Evolutionary conservation across 768 basidiomycete species (phyloP).

Genomic region (Porpolomopsis calyptriformis): DNA sequence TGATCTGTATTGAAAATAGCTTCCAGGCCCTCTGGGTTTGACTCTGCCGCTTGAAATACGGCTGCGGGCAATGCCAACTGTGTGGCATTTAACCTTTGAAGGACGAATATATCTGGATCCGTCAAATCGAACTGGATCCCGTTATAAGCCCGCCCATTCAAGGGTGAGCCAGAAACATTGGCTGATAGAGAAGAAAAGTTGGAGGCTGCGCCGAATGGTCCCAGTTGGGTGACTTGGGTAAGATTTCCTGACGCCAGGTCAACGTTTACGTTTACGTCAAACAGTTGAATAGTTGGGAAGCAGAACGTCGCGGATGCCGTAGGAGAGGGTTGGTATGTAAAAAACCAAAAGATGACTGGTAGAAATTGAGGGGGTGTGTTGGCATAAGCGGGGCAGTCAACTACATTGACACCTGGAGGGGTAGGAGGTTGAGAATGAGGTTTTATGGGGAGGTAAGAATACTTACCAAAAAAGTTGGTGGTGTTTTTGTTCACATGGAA

Average conservation of each 20-base stretch:
- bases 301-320: slow-evolving; percentile 38
- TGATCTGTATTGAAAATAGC: slow-evolving; percentile 27
- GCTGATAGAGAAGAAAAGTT: slow-evolving; percentile 30
- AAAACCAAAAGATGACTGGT: slow-evolving; percentile 51
- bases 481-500: slow-evolving; percentile 33
- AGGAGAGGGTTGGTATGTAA: slow-evolving; percentile 31
- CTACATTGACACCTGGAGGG: slow-evolving; percentile 21
- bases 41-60: slow-evolving; percentile 35
- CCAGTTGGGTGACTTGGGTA: slow-evolving; percentile 31
- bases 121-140: slow-evolving; percentile 40
- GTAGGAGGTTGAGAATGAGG: too few relatives aligned
- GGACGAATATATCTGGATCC: slow-evolving; percentile 30
- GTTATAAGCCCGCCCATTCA: slow-evolving; percentile 41
- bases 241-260: slow-evolving; percentile 36
- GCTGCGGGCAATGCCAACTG: slow-evolving; percentile 41
- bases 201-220: slow-evolving; percentile 26
- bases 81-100: slow-evolving; percentile 31
- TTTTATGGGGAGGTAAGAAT: background rate
- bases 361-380: slow-evolving; percentile 26
- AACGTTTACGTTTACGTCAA: slow-evolving; percentile 34
- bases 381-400: slow-evolving; percentile 16
- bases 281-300: slow-evolving; percentile 32
- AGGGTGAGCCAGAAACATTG: slow-evolving; percentile 35
- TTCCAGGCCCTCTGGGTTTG: slow-evolving; percentile 27
- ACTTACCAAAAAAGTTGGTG: slow-evolving; percentile 33